Percentiles rank a stretch among this genome's conserved stretches.
Evolutionary conservation across 2,329 filamentous ascomycete species (phyloP).

Genomic region (Penicillium sp.): DNA sequence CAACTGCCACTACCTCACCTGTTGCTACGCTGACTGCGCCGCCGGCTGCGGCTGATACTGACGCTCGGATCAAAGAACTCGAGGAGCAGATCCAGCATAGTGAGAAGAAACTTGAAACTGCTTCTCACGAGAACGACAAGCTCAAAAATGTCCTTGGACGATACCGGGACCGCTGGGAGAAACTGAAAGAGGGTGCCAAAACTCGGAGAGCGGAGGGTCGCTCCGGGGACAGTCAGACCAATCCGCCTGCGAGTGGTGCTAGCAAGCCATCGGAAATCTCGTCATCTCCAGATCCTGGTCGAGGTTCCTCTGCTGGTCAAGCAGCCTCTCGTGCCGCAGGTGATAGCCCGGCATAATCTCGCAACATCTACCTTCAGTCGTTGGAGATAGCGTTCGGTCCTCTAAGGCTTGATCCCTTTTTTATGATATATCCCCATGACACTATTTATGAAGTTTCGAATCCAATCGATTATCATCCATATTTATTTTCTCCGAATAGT

Average conservation of each 20-base stretch:
- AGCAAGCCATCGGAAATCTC: conserved; percentile 13
- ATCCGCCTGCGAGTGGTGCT: conserved; percentile 1
- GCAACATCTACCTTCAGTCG: neutral
- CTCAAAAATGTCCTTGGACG: conserved; percentile 54
- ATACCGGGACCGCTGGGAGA: conserved; percentile 68
- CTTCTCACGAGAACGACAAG: conserved; percentile 63
- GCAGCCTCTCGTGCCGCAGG: neutral
- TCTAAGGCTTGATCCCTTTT: neutral
- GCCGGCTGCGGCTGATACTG: conserved; percentile 36
- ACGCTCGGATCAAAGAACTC: conserved; percentile 62
- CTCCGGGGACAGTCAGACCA: conserved; percentile 14
- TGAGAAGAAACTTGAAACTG: conserved; percentile 61
- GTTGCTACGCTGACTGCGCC: conserved; percentile 19
- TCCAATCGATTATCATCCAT: neutral
- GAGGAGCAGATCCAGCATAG: conserved; percentile 64
- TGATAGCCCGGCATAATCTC: neutral
- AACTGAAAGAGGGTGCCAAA: conserved; percentile 64
- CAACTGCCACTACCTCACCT: conserved; percentile 31
- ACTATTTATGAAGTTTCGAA: neutral
- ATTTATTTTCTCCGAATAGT: neutral
- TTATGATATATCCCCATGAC: neutral
- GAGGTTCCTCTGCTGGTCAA: neutral
- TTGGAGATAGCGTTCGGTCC: neutral
- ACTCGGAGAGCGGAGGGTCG: conserved; percentile 34
- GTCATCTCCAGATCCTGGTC: conserved; percentile 12